phyloP scores from a whole-genome alignment of 2,329 filamentous ascomycete species.

The Hypomyces perniciosus region DNA sequence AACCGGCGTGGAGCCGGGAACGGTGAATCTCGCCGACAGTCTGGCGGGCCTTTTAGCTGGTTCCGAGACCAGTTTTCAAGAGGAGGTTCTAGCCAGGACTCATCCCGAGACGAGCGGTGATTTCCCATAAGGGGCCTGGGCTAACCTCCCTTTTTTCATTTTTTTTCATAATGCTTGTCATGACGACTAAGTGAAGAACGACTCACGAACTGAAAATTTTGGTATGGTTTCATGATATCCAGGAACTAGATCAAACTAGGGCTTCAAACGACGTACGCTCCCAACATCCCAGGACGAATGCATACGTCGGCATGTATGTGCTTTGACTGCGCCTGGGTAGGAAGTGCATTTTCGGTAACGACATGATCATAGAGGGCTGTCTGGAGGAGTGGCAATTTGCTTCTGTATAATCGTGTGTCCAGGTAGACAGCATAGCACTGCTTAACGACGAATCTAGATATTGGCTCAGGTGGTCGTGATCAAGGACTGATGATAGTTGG shows the following conservation, averaged over 20 bases:
- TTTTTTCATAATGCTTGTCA: not conserved
- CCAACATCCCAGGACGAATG: not conserved
- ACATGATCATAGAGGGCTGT: constrained; percentile 10
- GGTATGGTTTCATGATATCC: not conserved
- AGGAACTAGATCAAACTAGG: not conserved
- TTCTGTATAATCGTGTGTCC: not conserved
- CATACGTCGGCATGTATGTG: not conserved
- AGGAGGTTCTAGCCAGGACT: constrained; percentile 22
- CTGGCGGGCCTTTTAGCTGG: constrained; percentile 38
- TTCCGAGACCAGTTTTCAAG: constrained; percentile 35
- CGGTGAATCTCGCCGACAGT: constrained; percentile 26
- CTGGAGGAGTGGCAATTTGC: not conserved
- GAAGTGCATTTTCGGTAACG: constrained; percentile 2
- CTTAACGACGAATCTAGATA: too few species aligned
- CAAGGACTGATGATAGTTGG: too few species aligned
- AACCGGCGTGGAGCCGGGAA: constrained; percentile 25
- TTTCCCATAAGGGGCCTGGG: not conserved
- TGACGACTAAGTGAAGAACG: not conserved
- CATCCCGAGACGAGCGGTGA: constrained; percentile 22
- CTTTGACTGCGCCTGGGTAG: not conserved
- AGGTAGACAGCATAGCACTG: not conserved
- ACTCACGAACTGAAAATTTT: not conserved
- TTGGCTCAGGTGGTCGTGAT: too few species aligned
- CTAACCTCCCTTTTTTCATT: not conserved
- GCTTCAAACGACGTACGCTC: not conserved